A percentile compares a stretch with the other conserved stretches of the same genome.
These are phyloP conservation scores for Fusarium chlamydosporum DNA, from an alignment of 2,329 filamentous ascomycete species.

Conservation along the genomic window DNA sequence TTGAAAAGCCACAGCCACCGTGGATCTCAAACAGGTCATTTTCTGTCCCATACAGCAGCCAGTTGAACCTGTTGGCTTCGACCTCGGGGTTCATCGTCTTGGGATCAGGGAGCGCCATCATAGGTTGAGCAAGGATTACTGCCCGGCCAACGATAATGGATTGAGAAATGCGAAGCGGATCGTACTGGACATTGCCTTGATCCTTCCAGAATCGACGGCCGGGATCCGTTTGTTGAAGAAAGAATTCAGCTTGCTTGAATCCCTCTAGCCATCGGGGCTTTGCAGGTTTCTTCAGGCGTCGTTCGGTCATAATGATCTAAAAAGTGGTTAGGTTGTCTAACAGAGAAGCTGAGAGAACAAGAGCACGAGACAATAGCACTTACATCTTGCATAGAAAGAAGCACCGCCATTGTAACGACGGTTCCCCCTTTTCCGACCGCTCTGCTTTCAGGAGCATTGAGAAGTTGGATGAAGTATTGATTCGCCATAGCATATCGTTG, in stretches of 20 bases:
- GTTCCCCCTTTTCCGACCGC: constrained; percentile 50
- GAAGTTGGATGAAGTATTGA: constrained; percentile 50
- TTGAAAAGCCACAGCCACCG: constrained; percentile 60
- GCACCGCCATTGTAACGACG: constrained; percentile 56
- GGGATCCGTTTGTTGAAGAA: constrained; percentile 56
- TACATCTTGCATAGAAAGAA: constrained; percentile 60
- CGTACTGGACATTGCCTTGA: constrained; percentile 53
- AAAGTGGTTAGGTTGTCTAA: constrained; percentile 8
- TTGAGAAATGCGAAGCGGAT: constrained; percentile 56
- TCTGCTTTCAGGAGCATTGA: constrained; percentile 45
- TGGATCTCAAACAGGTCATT: constrained; percentile 57
- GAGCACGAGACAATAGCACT: constrained; percentile 25
- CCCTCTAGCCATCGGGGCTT: constrained; percentile 58
- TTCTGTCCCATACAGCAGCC: constrained; percentile 57
- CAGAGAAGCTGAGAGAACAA: neutral
- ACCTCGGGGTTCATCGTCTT: constrained; percentile 50
- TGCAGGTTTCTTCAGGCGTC: constrained; percentile 53
- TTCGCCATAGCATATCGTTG: constrained; percentile 53
- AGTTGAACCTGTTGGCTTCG: constrained; percentile 55
- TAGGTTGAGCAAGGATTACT: constrained; percentile 58
- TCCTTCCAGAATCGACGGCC: constrained; percentile 56
- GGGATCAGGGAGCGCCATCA: constrained; percentile 53
- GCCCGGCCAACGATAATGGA: constrained; percentile 58
- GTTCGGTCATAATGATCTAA: constrained; percentile 57
- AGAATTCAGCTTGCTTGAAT: constrained; percentile 55